These are phyloP conservation scores for Metschnikowia koreensis DNA, from an alignment of 805 yeast species.

Conservation along the genomic window DNA sequence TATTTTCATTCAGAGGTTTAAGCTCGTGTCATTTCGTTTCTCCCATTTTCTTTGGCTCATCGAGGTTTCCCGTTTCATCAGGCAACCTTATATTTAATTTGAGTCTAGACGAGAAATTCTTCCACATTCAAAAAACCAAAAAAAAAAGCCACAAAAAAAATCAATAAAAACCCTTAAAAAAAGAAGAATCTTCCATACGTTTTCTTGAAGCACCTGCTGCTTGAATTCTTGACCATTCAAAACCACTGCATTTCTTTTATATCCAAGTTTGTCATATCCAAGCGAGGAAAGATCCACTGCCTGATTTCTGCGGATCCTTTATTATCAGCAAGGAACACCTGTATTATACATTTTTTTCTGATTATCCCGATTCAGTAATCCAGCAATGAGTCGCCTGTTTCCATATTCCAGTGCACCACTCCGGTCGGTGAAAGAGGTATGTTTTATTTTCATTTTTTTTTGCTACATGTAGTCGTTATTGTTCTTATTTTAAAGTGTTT, in stretches of 20 bases:
- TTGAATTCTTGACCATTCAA: background rate
- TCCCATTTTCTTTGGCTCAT: background rate
- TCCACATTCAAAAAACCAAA: background rate
- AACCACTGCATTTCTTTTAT: background rate
- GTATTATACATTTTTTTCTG: background rate
- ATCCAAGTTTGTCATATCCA: background rate
- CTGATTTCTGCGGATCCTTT: background rate
- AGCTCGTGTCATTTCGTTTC: slow-evolving; percentile 13
- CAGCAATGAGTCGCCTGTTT: slow-evolving; percentile 48
- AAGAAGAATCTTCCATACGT: background rate
- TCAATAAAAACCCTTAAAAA: slow-evolving; percentile 2
- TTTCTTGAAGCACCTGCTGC: background rate
- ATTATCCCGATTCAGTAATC: background rate
- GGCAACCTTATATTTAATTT: background rate
- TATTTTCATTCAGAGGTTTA: slow-evolving; percentile 12
- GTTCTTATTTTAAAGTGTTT: background rate
- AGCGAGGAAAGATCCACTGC: background rate
- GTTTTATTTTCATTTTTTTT: slow-evolving; percentile 22
- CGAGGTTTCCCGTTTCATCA: background rate
- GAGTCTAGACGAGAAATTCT: slow-evolving; percentile 1
- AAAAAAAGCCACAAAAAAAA: slow-evolving; percentile 2
- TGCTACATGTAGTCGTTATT: background rate
- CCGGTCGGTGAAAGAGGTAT: slow-evolving; percentile 92
- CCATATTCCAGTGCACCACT: slow-evolving; percentile 98
- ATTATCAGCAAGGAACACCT: background rate